phyloP scores from a whole-genome alignment of 345 rosid species.

The Anacardium occidentale region DNA sequence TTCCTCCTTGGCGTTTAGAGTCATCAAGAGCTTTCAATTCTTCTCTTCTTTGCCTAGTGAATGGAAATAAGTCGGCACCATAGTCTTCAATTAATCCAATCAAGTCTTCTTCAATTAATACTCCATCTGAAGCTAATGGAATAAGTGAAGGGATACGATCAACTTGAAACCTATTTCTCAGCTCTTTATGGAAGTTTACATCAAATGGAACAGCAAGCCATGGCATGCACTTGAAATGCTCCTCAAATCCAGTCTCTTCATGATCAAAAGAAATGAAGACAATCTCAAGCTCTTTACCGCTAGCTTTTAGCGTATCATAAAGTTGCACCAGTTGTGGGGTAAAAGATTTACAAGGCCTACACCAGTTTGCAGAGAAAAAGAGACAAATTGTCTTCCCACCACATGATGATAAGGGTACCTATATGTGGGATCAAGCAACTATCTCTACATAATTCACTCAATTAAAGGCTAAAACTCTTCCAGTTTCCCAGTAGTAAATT shows the following conservation, averaged over 20 bases:
- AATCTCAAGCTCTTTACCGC: constrained; percentile 57
- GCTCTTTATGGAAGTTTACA: constrained; percentile 33
- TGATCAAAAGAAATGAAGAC: constrained; percentile 71
- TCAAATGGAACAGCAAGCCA: constrained; percentile 79
- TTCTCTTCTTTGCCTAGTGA: constrained; percentile 55
- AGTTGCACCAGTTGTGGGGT: constrained; percentile 60
- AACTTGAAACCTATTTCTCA: constrained; percentile 43
- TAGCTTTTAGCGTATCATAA: constrained; percentile 40
- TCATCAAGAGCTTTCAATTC: constrained; percentile 59
- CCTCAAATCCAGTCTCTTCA: constrained; percentile 52
- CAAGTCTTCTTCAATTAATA: constrained; percentile 46
- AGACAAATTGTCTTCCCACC: constrained; percentile 54
- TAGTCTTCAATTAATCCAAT: constrained; percentile 65
- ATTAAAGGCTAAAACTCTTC: neutral
- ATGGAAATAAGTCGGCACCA: constrained; percentile 73
- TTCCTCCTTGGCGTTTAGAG: constrained; percentile 57
- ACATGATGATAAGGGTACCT: constrained; percentile 61
- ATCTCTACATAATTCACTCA: neutral
- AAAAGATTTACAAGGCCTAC: constrained; percentile 73
- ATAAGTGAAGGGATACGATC: constrained; percentile 59
- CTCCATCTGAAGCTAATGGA: constrained; percentile 48
- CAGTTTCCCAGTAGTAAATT: neutral
- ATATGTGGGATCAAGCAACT: constrained; percentile 15
- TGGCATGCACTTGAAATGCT: constrained; percentile 70
- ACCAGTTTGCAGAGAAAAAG: constrained; percentile 86